Percentiles rank a stretch among this genome's conserved stretches.
These are phyloP conservation scores for Tuber microsphaerosporum DNA, from an alignment of 495 filamentous ascomycete species.

Conservation along the genomic window DNA sequence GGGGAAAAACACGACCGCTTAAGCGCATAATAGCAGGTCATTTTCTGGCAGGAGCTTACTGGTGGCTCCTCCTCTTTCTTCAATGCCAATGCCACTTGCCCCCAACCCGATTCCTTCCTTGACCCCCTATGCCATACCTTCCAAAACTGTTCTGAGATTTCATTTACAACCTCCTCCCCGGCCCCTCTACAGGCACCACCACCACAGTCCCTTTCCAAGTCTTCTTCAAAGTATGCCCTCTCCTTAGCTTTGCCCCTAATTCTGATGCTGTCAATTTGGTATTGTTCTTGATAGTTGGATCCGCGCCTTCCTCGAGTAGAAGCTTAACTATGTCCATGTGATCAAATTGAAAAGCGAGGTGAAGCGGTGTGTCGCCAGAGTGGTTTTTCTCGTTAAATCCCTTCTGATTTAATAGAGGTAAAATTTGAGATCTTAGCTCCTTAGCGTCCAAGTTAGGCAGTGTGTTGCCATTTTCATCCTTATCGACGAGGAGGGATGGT, in stretches of 20 bases:
- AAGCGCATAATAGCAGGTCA: too few relatives aligned
- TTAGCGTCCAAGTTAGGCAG: too few relatives aligned
- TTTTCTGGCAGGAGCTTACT: too few relatives aligned
- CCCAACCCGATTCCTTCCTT: too few relatives aligned
- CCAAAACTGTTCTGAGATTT: too few relatives aligned
- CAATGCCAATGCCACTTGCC: too few relatives aligned
- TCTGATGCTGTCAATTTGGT: slow-evolving; percentile 42
- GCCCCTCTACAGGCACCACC: not conserved
- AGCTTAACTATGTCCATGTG: not conserved
- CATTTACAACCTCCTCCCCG: not conserved
- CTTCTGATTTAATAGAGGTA: too few relatives aligned
- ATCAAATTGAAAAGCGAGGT: not conserved
- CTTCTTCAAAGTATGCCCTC: slow-evolving; percentile 57
- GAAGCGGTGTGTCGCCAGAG: not conserved
- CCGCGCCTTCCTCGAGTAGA: not conserved
- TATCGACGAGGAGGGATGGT: too few relatives aligned
- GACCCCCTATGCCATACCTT: rapidly evolving
- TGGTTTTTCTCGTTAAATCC: not conserved
- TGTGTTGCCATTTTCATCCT: too few relatives aligned
- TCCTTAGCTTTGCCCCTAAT: slow-evolving; percentile 62
- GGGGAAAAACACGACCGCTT: too few relatives aligned
- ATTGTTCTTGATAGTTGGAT: not conserved
- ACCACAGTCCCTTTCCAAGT: slow-evolving; percentile 30
- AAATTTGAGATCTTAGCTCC: too few relatives aligned
- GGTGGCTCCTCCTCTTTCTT: too few relatives aligned